Evolutionary conservation across 2,329 filamentous ascomycete genomes (phyloP).

Genomic region (Fusarium solani-melongenae): DNA sequence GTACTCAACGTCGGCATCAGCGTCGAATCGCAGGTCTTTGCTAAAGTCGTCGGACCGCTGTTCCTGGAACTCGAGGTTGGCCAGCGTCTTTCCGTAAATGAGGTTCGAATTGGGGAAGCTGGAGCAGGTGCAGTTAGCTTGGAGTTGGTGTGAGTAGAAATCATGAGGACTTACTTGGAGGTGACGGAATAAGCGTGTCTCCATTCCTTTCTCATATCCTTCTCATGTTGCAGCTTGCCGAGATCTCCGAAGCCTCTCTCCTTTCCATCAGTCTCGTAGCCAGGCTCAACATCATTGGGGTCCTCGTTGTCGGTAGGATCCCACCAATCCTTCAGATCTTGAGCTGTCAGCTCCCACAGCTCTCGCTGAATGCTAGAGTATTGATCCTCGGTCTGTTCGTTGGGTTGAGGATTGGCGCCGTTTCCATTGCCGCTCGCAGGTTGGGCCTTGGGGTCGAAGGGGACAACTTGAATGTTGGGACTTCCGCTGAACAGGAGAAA

Average conservation of each 20-base stretch:
- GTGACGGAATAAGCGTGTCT: conserved; percentile 54
- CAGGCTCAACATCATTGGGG: conserved; percentile 49
- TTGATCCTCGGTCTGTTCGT: conserved; percentile 19
- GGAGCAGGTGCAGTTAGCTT: conserved; percentile 45
- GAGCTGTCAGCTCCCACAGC: conserved; percentile 50
- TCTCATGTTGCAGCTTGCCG: conserved; percentile 52
- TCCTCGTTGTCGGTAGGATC: conserved; percentile 51
- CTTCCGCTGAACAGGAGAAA: conserved; percentile 54
- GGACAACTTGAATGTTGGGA: conserved; percentile 50
- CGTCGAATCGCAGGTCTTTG: conserved; percentile 47
- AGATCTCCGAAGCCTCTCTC: conserved; percentile 46
- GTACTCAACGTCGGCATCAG: conserved; percentile 53
- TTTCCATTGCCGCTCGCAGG: background rate
- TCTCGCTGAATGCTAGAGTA: conserved; percentile 30
- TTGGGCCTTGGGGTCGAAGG: conserved; percentile 20
- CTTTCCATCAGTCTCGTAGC: conserved; percentile 52
- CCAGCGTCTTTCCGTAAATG: conserved; percentile 68
- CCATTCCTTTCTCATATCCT: conserved; percentile 57
- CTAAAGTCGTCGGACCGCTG: conserved; percentile 48
- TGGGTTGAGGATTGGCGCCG: conserved; percentile 7
- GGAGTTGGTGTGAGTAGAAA: background rate
- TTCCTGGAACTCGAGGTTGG: conserved; percentile 56
- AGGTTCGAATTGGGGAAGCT: conserved; percentile 57
- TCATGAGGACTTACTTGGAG: conserved; percentile 50
- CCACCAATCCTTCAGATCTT: conserved; percentile 50